These are phyloP conservation scores for Aspergillus arachidicola DNA, from an alignment of 2,329 filamentous ascomycete genomes.

Conservation along the genomic window DNA sequence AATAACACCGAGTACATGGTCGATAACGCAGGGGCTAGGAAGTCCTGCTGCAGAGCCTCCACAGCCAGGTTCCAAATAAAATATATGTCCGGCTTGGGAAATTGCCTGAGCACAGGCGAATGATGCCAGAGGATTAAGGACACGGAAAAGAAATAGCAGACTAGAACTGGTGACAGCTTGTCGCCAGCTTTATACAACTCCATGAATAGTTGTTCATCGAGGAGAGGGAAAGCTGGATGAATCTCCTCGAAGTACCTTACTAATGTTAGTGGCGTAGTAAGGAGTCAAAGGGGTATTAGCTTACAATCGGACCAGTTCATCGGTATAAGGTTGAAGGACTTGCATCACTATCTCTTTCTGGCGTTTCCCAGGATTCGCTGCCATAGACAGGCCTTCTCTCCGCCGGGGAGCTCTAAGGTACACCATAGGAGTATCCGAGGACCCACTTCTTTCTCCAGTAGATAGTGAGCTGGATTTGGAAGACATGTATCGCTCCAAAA, in stretches of 20 bases:
- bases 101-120: conserved; percentile 13
- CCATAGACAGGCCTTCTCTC: conserved; percentile 14
- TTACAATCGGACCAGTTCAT: conserved; percentile 47
- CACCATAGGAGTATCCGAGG: conserved; percentile 7
- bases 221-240: conserved; percentile 55
- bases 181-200: conserved; percentile 42
- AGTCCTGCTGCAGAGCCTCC: conserved; percentile 56
- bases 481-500: conserved; percentile 18
- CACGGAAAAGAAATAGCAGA: conserved; percentile 55
- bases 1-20: conserved; percentile 55
- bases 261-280: background rate
- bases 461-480: conserved; percentile 11
- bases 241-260: conserved; percentile 52
- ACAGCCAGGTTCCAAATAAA: conserved; percentile 61
- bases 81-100: conserved; percentile 48
- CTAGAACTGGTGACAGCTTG: conserved; percentile 52
- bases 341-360: conserved; percentile 49
- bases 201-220: conserved; percentile 52
- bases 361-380: conserved; percentile 19
- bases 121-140: conserved; percentile 53
- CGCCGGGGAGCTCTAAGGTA: conserved; percentile 12
- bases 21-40: conserved; percentile 54
- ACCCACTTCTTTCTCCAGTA: background rate
- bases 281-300: background rate
- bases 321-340: conserved; percentile 41